Evolutionary conservation across 2,329 filamentous ascomycete species (phyloP), one percentile per base, ranked within the genome.

Genomic region (Neophaeococcomyces aloes): DNA sequence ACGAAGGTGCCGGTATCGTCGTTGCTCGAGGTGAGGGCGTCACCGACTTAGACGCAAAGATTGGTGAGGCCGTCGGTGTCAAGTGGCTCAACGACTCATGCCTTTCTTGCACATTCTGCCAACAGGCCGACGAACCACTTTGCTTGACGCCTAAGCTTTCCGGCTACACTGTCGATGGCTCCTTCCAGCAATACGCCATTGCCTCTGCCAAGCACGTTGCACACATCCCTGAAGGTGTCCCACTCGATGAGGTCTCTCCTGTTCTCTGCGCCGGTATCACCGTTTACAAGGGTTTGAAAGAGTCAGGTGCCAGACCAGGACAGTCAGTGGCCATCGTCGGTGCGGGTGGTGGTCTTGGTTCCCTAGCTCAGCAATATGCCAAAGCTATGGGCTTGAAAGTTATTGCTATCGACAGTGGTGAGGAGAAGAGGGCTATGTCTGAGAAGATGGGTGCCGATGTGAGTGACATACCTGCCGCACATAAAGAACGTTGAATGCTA

Each of bases 51-150:
- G 69, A 86, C 61, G 46, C 38, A 48, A 55, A 55, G 42, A 71
- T 94, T 56, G 88, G 88, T 55, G 86, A 94, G 59, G 71, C 86
- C 57, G 89, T 79, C 49, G 89, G 89, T 61, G 76, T 96, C 65
- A 94, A 86, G 51, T 95, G 87, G 87, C 72, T 95, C 59, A 91
- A 94, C 65, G 84, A 86, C 51, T 81, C 83, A 36, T 95, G 89
- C 66, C 71, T 94, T 49, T 65, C 72, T 52, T 96, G 88, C 69
- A 74, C 78, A 55, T 94, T 85, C 74, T 95, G 88, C 70, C 79
- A 82, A 60, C 74, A 79, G 55, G 65, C 76, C 37, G 83, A 94
- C 55, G 88, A 95, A 68, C 81, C 86, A 2, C 79, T 94, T 4
- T 96, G 89, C 69, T 64, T 74, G 13, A 70, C 83, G 47, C 78